These are phyloP conservation scores for Linaria vulgaris DNA, from an alignment of 257 asterid genomes.

Conservation along the genomic window DNA sequence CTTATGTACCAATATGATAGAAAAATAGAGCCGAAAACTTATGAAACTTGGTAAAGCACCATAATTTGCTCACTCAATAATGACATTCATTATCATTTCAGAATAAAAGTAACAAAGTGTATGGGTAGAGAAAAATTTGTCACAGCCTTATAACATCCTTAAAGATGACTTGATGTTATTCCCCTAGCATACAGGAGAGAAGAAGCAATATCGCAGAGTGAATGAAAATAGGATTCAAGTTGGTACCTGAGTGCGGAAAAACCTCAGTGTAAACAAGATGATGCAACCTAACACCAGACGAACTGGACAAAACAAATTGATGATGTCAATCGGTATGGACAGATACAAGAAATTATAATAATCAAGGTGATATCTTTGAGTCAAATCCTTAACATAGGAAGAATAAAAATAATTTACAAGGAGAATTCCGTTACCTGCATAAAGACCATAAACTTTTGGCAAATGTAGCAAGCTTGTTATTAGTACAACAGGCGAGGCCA, in stretches of 20 bases:
- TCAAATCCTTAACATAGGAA: neutral
- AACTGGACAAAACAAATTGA: slow-evolving; percentile 48
- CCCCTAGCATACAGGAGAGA: neutral
- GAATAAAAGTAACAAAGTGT: neutral
- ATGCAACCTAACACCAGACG: slow-evolving; percentile 80
- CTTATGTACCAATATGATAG: too few relatives aligned
- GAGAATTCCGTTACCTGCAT: slow-evolving; percentile 50
- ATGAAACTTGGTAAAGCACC: neutral
- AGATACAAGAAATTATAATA: neutral
- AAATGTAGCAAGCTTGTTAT: slow-evolving; percentile 56
- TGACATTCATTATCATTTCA: slow-evolving; percentile 13
- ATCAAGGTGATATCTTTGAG: slow-evolving; percentile 8
- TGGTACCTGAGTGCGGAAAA: slow-evolving; percentile 75
- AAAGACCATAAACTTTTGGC: slow-evolving; percentile 78
- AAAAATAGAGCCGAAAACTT: too few relatives aligned
- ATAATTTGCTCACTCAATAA: slow-evolving; percentile 5
- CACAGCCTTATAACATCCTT: slow-evolving; percentile 1
- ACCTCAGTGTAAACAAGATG: slow-evolving; percentile 64
- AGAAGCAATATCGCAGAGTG: neutral
- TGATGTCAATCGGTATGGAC: slow-evolving; percentile 6
- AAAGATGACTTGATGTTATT: slow-evolving; percentile 5
- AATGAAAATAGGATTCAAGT: slow-evolving; percentile 18
- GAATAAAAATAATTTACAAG: neutral
- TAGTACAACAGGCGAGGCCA: slow-evolving; percentile 75
- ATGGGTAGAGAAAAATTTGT: slow-evolving; percentile 4